phyloP scores from a whole-genome alignment of 2,329 filamentous ascomycete genomes.

The Dactylellina sp. region DNA sequence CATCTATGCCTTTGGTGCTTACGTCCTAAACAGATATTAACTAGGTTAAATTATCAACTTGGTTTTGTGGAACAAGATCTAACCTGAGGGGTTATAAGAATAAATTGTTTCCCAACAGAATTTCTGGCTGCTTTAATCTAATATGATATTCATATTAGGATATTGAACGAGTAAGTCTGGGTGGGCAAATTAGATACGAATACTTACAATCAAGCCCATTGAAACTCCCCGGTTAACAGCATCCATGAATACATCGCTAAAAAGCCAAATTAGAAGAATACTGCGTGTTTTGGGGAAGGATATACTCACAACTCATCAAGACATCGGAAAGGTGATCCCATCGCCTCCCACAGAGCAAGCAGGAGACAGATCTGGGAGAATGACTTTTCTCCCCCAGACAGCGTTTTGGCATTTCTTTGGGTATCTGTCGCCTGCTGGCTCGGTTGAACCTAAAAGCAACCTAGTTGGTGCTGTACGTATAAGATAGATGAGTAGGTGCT shows the following conservation, averaged over 20 bases:
- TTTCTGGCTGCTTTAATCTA: conserved; percentile 85
- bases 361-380: conserved; percentile 96
- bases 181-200: not conserved
- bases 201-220: conserved; percentile 86
- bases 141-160: too few species aligned
- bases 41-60: not conserved
- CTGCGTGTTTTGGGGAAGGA: not conserved
- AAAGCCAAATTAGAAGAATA: conserved; percentile 56
- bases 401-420: conserved; percentile 84
- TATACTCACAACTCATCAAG: conserved; percentile 83
- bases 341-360: conserved; percentile 94
- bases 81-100: conserved; percentile 89
- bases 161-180: too few species aligned
- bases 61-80: conserved; percentile 69
- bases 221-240: conserved; percentile 92
- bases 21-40: conserved; percentile 59
- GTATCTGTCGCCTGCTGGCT: conserved; percentile 70
- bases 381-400: conserved; percentile 96
- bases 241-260: conserved; percentile 95
- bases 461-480: conserved; percentile 3
- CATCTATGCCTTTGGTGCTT: conserved; percentile 69
- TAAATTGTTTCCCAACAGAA: conserved; percentile 90
- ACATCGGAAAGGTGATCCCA: conserved; percentile 93
- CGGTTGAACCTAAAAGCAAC: conserved; percentile 69
- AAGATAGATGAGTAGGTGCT: not conserved